A percentile compares a stretch with the other conserved stretches of the same genome.
Conservation (phyloP, 208 protist species). For the Naegleria lovaniensis region DNA sequence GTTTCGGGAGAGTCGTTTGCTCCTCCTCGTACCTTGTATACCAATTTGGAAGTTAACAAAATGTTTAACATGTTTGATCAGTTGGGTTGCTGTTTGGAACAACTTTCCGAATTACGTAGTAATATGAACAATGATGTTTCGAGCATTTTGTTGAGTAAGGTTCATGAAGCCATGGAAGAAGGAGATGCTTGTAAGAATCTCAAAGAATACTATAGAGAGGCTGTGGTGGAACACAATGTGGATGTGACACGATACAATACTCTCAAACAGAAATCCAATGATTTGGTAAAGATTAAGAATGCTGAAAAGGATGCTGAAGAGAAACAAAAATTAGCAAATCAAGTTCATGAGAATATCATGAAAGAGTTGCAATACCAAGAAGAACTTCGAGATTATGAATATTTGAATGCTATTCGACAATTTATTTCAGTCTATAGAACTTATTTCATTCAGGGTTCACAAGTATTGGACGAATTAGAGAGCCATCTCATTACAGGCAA, state of each 20-base stretch:
- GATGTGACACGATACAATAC: background rate
- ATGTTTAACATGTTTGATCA: conserved; percentile 4
- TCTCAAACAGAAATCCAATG: background rate
- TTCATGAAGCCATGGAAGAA: background rate
- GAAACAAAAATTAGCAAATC: background rate
- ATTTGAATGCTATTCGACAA: background rate
- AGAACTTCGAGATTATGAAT: background rate
- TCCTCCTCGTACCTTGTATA: background rate
- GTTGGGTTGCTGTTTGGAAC: background rate
- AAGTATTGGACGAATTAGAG: background rate
- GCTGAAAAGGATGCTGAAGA: background rate
- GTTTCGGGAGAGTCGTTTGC: background rate
- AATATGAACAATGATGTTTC: background rate
- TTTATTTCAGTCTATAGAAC: background rate
- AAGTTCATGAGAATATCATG: background rate
- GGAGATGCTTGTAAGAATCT: background rate
- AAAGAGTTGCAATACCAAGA: conserved; percentile 16
- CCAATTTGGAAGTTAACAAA: background rate
- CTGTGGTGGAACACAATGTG: background rate
- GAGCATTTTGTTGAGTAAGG: background rate
- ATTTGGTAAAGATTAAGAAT: conserved; percentile 23
- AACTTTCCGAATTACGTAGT: background rate
- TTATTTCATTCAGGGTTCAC: background rate
- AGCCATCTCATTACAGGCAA: background rate
- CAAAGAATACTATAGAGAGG: conserved; percentile 18